Base-by-base conservation (phyloP, 495 filamentous ascomycete genomes). In the Xylaria scruposa region DNA sequence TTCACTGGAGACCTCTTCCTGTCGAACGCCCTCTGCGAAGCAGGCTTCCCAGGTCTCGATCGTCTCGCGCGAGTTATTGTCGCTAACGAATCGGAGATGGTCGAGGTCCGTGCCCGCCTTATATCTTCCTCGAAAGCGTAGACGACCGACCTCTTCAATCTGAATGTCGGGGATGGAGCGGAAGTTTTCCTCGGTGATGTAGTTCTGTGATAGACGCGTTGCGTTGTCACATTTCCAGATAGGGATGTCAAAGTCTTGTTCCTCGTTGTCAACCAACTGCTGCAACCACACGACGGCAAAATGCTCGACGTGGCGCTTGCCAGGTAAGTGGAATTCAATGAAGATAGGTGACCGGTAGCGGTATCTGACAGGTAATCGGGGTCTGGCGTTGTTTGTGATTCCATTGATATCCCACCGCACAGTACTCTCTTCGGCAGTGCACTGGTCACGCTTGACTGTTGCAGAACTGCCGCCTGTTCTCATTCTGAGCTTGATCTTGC, bases 21-120 rank as follows among this genome's bases (percentile, higher is more conserved):
- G 81, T 9, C 95, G 88, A 0, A 97, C 92, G 5, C 95, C 95
- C 80, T 98, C 94, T 0, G 92, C 88, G 29, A 90, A 85, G 76
- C 95, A 97, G 0, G 94, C 94, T 80, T 97, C 92, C 94, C 94
- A 98, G 4, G 91, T 92, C 83, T 98, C 95, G 74, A 91, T 97
- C 0, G 95, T 97, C 83, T 98, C 95, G 54, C 95, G 89, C 3
- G 90, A 90, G 77, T 97, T 90, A 74, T 96, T 97, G 80, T 97
- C 94, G 36, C 90, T 88, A 40, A 97, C 89, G 76, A 97, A 97
- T 4, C 83, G 83, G 54, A 91, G 86, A 78, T 97, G 95, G n/a
- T 92, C 91, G 44, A 94, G 88, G 79, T 97, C 95, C 70, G 92
- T 97, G 13, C 96, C 95, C 0, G 95, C 91, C 73, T 94, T 94